These are phyloP conservation scores for Tolypocladium guangdongense DNA, from an alignment of 2,329 filamentous ascomycete species.

Conservation along the genomic window DNA sequence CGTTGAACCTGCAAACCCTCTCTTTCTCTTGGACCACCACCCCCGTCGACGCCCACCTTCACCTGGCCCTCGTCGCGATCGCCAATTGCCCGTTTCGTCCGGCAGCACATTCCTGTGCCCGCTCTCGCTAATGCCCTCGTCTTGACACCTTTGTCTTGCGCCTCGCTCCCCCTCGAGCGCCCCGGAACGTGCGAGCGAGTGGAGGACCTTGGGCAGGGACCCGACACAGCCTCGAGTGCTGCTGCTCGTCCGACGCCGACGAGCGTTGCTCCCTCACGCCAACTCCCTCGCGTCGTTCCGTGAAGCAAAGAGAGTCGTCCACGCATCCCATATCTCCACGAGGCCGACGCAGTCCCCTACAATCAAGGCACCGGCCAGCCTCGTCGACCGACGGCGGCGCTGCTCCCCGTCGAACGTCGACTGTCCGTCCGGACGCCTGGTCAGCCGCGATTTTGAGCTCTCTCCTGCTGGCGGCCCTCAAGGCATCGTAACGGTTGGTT, in stretches of 20 bases:
- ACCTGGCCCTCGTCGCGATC: not conserved
- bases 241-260: not conserved
- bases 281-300: not conserved
- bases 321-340: not conserved
- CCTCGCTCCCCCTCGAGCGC: not conserved
- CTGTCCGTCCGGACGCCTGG: conserved; percentile 6
- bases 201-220: conserved; percentile 2
- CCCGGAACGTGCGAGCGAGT: not conserved
- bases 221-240: conserved; percentile 1
- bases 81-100: not conserved
- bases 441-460: conserved; percentile 13
- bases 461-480: conserved; percentile 7
- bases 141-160: not conserved
- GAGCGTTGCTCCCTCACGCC: not conserved
- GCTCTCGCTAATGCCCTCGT: not conserved
- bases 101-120: not conserved
- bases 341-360: not conserved
- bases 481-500: conserved; percentile 12
- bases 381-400: conserved; percentile 20
- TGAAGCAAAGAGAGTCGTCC: not conserved
- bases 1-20: not conserved
- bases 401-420: conserved; percentile 19
- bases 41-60: not conserved
- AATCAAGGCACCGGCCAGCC: not conserved
- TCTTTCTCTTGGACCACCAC: not conserved